phyloP scores from a whole-genome alignment of 75 land plant genomes.

The Selaginella tamariscina region DNA sequence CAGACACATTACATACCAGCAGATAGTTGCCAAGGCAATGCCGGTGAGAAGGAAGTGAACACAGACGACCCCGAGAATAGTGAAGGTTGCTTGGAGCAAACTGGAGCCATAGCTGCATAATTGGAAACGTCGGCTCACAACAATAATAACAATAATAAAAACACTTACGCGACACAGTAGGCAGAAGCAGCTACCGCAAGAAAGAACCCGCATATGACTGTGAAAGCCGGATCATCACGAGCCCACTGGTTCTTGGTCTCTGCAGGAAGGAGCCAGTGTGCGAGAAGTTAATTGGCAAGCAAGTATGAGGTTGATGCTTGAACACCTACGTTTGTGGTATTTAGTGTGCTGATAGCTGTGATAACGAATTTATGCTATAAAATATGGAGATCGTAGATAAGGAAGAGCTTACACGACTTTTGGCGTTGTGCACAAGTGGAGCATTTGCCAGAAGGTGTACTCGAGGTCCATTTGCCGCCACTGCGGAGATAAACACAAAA shows the following conservation, averaged over 20 bases:
- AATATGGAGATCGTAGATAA: not conserved
- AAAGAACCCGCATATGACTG: constrained; percentile 67
- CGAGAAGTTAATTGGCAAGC: not conserved
- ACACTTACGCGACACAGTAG: constrained; percentile 89
- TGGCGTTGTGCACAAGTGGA: constrained; percentile 90
- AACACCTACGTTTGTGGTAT: constrained; percentile 81
- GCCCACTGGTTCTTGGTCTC: constrained; percentile 99
- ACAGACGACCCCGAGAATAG: constrained; percentile 54
- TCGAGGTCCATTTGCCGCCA: constrained; percentile 99
- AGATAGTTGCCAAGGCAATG: constrained; percentile 50
- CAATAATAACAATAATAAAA: not conserved
- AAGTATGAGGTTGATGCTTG: not conserved
- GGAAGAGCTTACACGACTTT: constrained; percentile 83
- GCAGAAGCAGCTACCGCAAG: constrained; percentile 74
- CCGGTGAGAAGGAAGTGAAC: constrained; percentile 75
- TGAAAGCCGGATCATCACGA: constrained; percentile 95
- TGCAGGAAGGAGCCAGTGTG: constrained; percentile 20
- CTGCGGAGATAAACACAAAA: constrained; percentile 31
- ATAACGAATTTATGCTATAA: not conserved
- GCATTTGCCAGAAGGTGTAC: constrained; percentile 99
- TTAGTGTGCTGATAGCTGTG: constrained; percentile 80
- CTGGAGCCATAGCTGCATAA: constrained; percentile 67
- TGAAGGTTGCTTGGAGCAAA: constrained; percentile 50
- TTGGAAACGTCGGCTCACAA: not conserved
- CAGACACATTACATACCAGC: constrained; percentile 25